phyloP scores from a whole-genome alignment of 2,329 filamentous ascomycete genomes.

The Fusarium sp. region DNA sequence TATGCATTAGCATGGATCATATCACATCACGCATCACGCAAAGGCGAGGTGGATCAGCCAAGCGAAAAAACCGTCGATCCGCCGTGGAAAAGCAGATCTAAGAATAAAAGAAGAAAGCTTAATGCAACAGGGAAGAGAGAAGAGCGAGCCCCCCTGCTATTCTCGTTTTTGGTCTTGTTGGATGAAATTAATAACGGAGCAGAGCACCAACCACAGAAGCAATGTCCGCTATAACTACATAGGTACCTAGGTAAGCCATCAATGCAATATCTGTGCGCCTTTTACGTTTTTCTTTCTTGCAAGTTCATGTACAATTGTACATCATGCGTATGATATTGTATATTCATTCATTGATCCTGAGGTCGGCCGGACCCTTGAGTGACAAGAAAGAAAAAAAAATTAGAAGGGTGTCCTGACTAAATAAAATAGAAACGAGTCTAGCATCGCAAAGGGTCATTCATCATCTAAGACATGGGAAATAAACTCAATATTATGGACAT shows the following conservation, averaged over 20 bases:
- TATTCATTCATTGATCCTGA: background rate
- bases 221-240: slow-evolving; percentile 11
- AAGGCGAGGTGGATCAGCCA: slow-evolving; percentile 14
- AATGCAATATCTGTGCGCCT: too few relatives aligned
- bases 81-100: slow-evolving; percentile 33
- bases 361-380: background rate
- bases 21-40: slow-evolving; percentile 12
- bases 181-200: slow-evolving; percentile 33
- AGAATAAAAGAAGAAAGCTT: slow-evolving; percentile 26
- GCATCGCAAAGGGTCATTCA: background rate
- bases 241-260: too few relatives aligned
- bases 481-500: slow-evolving; percentile 6
- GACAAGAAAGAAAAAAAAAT: background rate
- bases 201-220: slow-evolving; percentile 8
- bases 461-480: background rate
- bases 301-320: background rate
- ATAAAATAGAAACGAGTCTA: slow-evolving; percentile 10
- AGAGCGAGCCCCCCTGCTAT: slow-evolving; percentile 1
- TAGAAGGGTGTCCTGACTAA: slow-evolving; percentile 15
- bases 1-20: background rate
- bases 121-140: background rate
- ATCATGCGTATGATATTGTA: background rate
- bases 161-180: slow-evolving; percentile 7
- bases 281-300: background rate
- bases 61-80: slow-evolving; percentile 28